Percentiles rank a stretch among this genome's conserved stretches.
Evolutionary conservation across 2,329 filamentous ascomycete genomes (phyloP).

Genomic region (Ascochyta rabiei): DNA sequence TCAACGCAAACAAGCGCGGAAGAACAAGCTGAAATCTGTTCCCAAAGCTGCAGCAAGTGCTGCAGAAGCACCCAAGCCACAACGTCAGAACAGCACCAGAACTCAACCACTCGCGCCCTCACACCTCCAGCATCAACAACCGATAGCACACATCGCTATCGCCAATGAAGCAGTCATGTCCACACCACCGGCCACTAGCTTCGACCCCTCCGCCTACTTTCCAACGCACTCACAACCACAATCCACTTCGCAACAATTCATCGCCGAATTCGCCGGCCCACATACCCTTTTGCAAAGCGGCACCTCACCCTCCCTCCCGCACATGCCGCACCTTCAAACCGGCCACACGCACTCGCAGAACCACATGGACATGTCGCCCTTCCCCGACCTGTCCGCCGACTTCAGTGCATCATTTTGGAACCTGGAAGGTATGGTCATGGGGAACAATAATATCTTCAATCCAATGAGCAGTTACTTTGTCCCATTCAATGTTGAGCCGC

Average conservation of each 20-base stretch:
- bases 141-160: constrained; percentile 11
- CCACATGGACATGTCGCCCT: constrained; percentile 38
- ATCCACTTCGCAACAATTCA: constrained; percentile 38
- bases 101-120: constrained; percentile 31
- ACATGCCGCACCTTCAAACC: constrained; percentile 29
- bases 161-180: constrained; percentile 32
- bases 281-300: constrained; percentile 36
- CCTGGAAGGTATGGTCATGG: constrained; percentile 39
- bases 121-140: constrained; percentile 37
- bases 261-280: constrained; percentile 56
- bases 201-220: constrained; percentile 40
- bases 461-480: constrained; percentile 81
- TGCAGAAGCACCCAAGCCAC: constrained; percentile 31
- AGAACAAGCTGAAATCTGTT: constrained; percentile 47
- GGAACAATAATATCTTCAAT: constrained; percentile 44
- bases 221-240: constrained; percentile 28
- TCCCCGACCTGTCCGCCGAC: constrained; percentile 41
- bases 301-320: constrained; percentile 38
- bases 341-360: constrained; percentile 24
- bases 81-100: constrained; percentile 26
- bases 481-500: constrained; percentile 88
- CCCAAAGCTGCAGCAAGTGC: constrained; percentile 39
- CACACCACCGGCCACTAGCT: constrained; percentile 38
- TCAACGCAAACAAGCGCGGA: constrained; percentile 58
- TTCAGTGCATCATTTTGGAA: constrained; percentile 45